Base-by-base conservation (phyloP, 2,329 filamentous ascomycete species). In the Sporothrix euskadiensis region DNA sequence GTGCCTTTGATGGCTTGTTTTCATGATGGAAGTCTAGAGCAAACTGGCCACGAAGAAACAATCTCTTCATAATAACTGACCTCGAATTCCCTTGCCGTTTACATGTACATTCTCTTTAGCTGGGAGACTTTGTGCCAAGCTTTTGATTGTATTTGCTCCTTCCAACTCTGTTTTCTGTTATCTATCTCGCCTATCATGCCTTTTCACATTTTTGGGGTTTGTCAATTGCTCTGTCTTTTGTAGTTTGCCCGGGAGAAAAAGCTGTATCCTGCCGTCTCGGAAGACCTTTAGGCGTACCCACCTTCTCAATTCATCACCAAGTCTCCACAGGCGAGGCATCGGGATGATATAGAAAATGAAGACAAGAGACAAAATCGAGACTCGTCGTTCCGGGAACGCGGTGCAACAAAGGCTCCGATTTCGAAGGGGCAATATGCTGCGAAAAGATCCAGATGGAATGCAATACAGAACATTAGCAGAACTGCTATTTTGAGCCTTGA, bases 361-460 rank as follows among this genome's bases (percentile, higher is more conserved):
- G 8, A 56, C 52, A 14, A 30, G 26, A 44, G 39, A n/a, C 59
- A 65, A 44, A n/a, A 26, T 65, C 6, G 10, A 65, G n/a, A 44
- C 8, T 65, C 35, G n/a, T 26, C 10, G 63, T 66, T 32, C 63
- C 7, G 41, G 63, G 63, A 66, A 66, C 63, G 26, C 63, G 63
- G 63, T 22, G 41, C 26, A 32, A 66, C 41, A 66, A 49, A 16
- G 22, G 49, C 26, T 52, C 44, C 44, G 44, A 49, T 22, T n/a
- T 16, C 12, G 44, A 30, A 66, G 12, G 5, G n/a, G 30, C 35
- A 44, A 47, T 19, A 10, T 32, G 26, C 19, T 9, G 22, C 52
- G n/a, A 30, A 9, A 19, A 49, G 30, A 14, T 16, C 4, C 19
- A 44, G 19, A 49, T 41, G 44, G 44, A 49, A 66, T 44, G 39